Evolutionary conservation across 1,284 basidiomycete species (phyloP), one percentile per base, ranked within the genome.

Genomic region (Trichosporon sp.): DNA sequence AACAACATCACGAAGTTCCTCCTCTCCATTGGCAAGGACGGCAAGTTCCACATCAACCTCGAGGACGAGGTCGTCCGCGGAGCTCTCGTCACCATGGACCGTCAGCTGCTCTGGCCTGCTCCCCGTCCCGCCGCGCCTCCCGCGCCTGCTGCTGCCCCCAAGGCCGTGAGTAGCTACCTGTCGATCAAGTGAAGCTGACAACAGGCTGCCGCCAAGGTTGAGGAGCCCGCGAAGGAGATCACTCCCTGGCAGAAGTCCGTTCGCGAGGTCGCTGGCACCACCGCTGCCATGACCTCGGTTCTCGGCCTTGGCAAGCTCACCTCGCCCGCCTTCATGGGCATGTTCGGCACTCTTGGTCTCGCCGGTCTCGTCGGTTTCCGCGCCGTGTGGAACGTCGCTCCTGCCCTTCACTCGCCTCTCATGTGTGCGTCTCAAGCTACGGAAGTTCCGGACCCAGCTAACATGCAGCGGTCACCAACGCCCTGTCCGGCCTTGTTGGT

Each of bases 1-100:
- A 93, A 93, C 83, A 93, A 93, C 78, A 89, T 93, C 75, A 90
- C 90, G 56, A 93, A 93, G 79, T 93, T 93, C 83, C 86, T 93
- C 51, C 85, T 93, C 18, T 92, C 91, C 1, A 88, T 93, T 1
- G 89, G 89, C 11, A 86, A 86, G 60, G 86, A 89, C 70, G 86
- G 85, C 62, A 86, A 84, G 60, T 93, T 89, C 79, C 81, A 82
- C 12, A 83, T 93, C 70, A 87, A 93, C 78, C 85, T 92, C 23
- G 86, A 88, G 18, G 92, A 93, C 76, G 92, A 93, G 82, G 92
- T 93, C 62, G 88, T 91, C 64, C 88, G 92, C 62, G 91, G 92
- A 3, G 88, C 92, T 1, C 86, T 93, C 62, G 88, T 92, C 42
- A 84, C 90, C n/a, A 88, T 91, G 75, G 83, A 89, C 66, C 90